Evolutionary conservation across 257 asterid species (phyloP).

Genomic region (Nicotiana benthamiana): DNA sequence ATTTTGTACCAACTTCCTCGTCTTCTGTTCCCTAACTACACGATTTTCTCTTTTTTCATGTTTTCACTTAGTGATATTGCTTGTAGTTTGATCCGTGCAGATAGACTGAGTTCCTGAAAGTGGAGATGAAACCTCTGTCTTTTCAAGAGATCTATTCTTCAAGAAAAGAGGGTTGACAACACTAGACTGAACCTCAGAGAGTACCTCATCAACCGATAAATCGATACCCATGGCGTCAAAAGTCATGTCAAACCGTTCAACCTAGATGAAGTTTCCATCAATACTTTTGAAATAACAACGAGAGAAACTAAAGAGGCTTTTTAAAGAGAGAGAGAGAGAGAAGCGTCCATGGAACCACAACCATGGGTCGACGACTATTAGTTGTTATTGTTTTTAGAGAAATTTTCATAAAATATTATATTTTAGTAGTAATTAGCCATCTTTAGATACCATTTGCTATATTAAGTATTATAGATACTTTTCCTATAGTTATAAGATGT

Average conservation of each 20-base stretch:
- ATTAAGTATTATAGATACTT: too few species aligned
- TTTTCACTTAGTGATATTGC: conserved; percentile 8
- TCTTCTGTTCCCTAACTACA: conserved; percentile 13
- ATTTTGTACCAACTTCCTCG: conserved; percentile 9
- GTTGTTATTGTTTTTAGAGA: too few species aligned
- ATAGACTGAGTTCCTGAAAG: conserved; percentile 42
- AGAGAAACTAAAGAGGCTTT: too few species aligned
- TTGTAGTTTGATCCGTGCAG: conserved; percentile 28
- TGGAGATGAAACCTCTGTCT: conserved; percentile 32
- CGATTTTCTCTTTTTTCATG: conserved; percentile 30
- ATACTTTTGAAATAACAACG: too few species aligned
- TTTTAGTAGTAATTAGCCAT: too few species aligned
- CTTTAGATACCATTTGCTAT: too few species aligned
- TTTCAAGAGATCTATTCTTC: conserved; percentile 32
- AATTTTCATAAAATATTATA: too few species aligned
- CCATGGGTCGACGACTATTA: too few species aligned
- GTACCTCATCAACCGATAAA: conserved; percentile 24
- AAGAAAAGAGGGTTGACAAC: conserved; percentile 37
- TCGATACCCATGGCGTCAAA: conserved; percentile 21
- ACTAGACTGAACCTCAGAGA: conserved; percentile 32
- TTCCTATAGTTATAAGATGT: too few species aligned
- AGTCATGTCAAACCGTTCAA: background rate
- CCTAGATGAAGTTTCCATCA: too few species aligned
- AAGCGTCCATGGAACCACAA: too few species aligned
- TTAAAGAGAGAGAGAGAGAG: too few species aligned